Conservation (phyloP, 805 yeast species). For the Nematodospora valgi region DNA sequence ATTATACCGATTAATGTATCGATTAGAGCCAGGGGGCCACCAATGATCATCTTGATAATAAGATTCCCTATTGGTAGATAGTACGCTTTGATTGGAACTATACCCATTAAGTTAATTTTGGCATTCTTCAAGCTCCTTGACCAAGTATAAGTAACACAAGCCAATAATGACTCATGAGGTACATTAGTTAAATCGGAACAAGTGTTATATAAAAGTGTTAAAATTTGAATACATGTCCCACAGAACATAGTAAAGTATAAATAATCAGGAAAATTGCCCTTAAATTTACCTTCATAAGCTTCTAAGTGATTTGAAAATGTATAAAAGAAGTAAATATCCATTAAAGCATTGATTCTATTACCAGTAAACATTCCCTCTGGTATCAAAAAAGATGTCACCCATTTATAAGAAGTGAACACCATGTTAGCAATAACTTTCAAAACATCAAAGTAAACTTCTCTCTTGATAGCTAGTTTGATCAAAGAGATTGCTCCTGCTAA, state of each 20-base stretch:
- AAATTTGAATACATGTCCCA: slow-evolving; percentile 43
- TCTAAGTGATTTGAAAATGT: slow-evolving; percentile 57
- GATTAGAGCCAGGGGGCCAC: slow-evolving; percentile 38
- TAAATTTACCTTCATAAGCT: slow-evolving; percentile 41
- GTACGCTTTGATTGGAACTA: slow-evolving; percentile 54
- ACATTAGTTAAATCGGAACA: slow-evolving; percentile 18
- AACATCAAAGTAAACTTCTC: slow-evolving; percentile 1
- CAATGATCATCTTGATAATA: slow-evolving; percentile 32
- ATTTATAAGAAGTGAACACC: slow-evolving; percentile 41
- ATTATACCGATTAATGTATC: slow-evolving; percentile 48
- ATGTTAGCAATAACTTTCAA: slow-evolving; percentile 7
- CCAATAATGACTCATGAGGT: slow-evolving; percentile 40
- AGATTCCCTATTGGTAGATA: slow-evolving; percentile 45
- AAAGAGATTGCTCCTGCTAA: not conserved
- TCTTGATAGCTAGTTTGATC: not conserved
- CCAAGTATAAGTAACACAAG: slow-evolving; percentile 62
- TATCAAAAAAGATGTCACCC: slow-evolving; percentile 49
- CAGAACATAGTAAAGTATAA: slow-evolving; percentile 50
- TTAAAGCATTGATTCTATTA: slow-evolving; percentile 24
- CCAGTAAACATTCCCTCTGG: slow-evolving; percentile 29
- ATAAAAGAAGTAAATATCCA: slow-evolving; percentile 57
- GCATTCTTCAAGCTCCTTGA: slow-evolving; percentile 53
- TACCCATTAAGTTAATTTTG: slow-evolving; percentile 49
- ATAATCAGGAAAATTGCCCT: slow-evolving; percentile 50
- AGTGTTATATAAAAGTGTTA: slow-evolving; percentile 26